Evolutionary conservation across 2,329 filamentous ascomycete genomes (phyloP).

Genomic region (Colletotrichum liaoningense): DNA sequence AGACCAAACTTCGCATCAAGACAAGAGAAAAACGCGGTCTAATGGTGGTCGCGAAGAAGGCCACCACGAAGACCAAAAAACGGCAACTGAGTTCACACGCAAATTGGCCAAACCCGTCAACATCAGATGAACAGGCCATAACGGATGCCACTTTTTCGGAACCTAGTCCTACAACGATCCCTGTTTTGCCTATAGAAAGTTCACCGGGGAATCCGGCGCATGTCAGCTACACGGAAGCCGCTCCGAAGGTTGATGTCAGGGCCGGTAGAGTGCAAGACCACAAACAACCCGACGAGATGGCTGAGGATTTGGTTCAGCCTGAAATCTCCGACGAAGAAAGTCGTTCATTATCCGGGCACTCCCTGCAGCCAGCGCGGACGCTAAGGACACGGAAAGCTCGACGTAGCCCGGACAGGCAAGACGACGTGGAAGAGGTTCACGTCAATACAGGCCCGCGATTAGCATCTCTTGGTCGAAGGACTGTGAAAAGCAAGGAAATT

Average conservation of each 20-base stretch:
- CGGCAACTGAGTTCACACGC: background rate
- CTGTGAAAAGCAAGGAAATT: conserved; percentile 60
- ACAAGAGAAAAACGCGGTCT: conserved; percentile 60
- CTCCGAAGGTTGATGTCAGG: background rate
- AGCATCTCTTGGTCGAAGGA: conserved; percentile 53
- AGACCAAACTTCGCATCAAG: conserved; percentile 60
- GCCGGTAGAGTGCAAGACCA: background rate
- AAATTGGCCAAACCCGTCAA: background rate
- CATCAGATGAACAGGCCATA: background rate
- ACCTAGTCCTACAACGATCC: background rate
- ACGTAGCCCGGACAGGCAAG: background rate
- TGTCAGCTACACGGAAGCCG: background rate
- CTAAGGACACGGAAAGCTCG: background rate
- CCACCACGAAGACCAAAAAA: conserved; percentile 4
- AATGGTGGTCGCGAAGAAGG: conserved; percentile 56
- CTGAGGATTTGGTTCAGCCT: background rate
- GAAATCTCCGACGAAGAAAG: background rate
- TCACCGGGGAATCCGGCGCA: background rate
- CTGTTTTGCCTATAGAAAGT: background rate
- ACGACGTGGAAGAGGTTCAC: background rate
- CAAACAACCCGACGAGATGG: no score
- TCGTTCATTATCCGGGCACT: background rate
- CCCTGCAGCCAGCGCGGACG: background rate
- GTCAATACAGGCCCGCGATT: conserved; percentile 47
- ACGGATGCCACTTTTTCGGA: background rate